phyloP scores from a whole-genome alignment of 257 asterid genomes.

The Linderniella brevidens region DNA sequence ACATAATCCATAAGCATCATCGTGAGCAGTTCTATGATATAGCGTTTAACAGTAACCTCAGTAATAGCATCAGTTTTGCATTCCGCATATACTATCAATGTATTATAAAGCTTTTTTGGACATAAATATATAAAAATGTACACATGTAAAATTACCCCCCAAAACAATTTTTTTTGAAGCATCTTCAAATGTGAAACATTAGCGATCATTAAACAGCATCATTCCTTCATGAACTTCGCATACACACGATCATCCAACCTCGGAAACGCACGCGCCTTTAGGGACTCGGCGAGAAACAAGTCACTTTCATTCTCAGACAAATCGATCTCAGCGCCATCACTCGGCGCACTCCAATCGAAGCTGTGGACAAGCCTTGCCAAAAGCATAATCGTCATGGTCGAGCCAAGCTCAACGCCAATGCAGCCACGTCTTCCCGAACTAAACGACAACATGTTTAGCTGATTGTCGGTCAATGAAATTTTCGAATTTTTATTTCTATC shows the following conservation, averaged over 20 bases:
- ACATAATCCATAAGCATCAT: too few relatives aligned
- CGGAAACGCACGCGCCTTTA: neutral
- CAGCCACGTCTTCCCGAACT: neutral
- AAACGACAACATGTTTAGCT: neutral
- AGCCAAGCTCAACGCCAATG: neutral
- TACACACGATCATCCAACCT: neutral
- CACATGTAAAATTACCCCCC: too few relatives aligned
- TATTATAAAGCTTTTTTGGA: too few relatives aligned
- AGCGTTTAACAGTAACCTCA: too few relatives aligned
- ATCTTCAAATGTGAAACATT: too few relatives aligned
- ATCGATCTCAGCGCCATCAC: neutral
- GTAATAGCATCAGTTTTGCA: too few relatives aligned
- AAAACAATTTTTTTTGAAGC: too few relatives aligned
- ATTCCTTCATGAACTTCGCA: too few relatives aligned
- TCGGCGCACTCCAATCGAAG: constrained; percentile 1
- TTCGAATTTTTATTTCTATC: neutral
- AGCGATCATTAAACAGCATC: too few relatives aligned
- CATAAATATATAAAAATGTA: too few relatives aligned
- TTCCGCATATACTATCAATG: too few relatives aligned
- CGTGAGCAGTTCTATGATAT: too few relatives aligned
- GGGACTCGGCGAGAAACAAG: neutral
- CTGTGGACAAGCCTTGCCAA: constrained; percentile 2
- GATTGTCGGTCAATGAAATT: neutral
- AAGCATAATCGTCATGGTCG: constrained; percentile 1
- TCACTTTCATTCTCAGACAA: neutral